Evolutionary conservation across 345 rosid genomes (phyloP).

Genomic region (Erodium maritimum): DNA sequence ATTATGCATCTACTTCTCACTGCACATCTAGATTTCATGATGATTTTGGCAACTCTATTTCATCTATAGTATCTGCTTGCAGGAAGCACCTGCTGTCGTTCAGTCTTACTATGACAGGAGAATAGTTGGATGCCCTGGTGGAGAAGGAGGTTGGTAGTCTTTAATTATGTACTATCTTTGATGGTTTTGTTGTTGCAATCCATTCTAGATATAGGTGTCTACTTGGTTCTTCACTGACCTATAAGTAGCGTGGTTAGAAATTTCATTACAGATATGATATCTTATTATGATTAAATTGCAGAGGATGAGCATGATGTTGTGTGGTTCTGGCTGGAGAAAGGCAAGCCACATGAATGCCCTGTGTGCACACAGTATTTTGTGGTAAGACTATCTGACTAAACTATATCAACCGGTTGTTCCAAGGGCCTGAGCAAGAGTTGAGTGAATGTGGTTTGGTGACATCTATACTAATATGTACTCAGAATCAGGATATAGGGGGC

Average conservation of each 20-base stretch:
- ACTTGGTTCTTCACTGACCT: neutral
- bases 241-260: neutral
- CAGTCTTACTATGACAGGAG: conserved; percentile 68
- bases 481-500: too few species aligned
- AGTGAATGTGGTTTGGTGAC: too few species aligned
- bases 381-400: conserved; percentile 51
- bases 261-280: neutral
- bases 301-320: conserved; percentile 96
- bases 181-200: neutral
- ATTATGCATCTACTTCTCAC: neutral
- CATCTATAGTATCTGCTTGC: neutral
- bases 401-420: too few species aligned
- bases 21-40: neutral
- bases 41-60: neutral
- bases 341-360: conserved; percentile 70
- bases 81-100: conserved; percentile 72
- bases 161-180: neutral
- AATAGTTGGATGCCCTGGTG: conserved; percentile 87
- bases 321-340: conserved; percentile 96
- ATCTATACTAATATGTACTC: too few species aligned
- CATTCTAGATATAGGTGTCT: neutral
- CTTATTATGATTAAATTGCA: conserved; percentile 14
- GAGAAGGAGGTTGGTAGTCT: conserved; percentile 52
- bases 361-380: conserved; percentile 78
- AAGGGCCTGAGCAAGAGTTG: too few species aligned